These are phyloP conservation scores for Trapa bicornis DNA, from an alignment of 345 rosid species.

Conservation along the genomic window DNA sequence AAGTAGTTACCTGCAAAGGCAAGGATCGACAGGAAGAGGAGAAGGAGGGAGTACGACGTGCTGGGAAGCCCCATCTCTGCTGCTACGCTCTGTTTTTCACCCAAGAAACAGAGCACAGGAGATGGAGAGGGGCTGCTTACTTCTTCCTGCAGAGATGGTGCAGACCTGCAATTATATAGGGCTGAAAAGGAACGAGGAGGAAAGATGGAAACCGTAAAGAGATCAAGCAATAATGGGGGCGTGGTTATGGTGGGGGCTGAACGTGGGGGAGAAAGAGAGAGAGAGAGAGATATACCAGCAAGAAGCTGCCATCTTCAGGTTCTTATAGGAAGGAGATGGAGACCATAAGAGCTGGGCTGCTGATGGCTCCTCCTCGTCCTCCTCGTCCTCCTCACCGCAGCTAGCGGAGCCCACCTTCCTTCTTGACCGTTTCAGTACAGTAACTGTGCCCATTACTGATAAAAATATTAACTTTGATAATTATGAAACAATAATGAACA, in stretches of 20 bases:
- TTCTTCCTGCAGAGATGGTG: background rate
- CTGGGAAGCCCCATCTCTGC: conserved; percentile 9
- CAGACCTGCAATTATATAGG: conserved; percentile 1
- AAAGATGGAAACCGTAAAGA: background rate
- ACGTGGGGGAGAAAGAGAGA: conserved; percentile 1
- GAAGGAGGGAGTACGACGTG: conserved; percentile 15
- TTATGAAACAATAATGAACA: too few species aligned
- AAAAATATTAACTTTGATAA: too few species aligned
- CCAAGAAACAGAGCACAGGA: background rate
- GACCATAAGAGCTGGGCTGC: background rate
- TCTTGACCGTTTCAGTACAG: conserved; percentile 17
- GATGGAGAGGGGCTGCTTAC: background rate
- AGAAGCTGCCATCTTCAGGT: background rate
- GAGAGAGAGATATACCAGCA: background rate
- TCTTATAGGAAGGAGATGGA: background rate
- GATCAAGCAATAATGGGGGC: background rate
- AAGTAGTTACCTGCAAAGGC: conserved; percentile 23
- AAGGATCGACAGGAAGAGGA: conserved; percentile 20
- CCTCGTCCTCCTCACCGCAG: background rate
- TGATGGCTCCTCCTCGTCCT: background rate
- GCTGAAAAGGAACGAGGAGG: too few species aligned
- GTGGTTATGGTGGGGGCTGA: conserved; percentile 4
- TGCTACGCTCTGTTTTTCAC: conserved; percentile 12
- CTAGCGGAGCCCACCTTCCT: conserved; percentile 10
- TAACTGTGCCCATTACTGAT: background rate